Conservation (phyloP, 495 filamentous ascomycete species). For the Trichoderma virens region DNA sequence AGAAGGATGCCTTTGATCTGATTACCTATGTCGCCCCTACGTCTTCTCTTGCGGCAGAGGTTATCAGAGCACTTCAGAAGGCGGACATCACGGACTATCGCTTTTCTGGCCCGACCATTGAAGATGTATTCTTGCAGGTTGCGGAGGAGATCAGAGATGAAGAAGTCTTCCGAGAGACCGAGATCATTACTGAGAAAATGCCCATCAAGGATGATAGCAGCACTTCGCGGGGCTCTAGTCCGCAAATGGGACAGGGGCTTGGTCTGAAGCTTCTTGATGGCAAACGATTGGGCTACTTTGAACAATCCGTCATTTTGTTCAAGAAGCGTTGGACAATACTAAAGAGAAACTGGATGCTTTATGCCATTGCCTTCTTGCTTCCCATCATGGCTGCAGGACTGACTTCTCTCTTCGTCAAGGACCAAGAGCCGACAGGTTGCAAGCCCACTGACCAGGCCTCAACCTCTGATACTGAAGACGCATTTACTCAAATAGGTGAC, state of each 20-base stretch:
- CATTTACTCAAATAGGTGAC: slow-evolving; percentile 22
- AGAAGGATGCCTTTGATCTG: slow-evolving; percentile 56
- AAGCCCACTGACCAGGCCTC: slow-evolving; percentile 34
- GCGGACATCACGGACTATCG: slow-evolving; percentile 60
- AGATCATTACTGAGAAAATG: slow-evolving; percentile 21
- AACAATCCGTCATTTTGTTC: slow-evolving; percentile 67
- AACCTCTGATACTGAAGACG: slow-evolving; percentile 19
- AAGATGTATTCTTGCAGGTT: slow-evolving; percentile 78
- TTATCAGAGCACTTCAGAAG: slow-evolving; percentile 60
- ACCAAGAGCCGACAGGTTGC: slow-evolving; percentile 50
- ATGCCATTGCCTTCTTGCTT: slow-evolving; percentile 59
- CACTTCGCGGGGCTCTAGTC: slow-evolving; percentile 16
- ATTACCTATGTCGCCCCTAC: slow-evolving; percentile 60
- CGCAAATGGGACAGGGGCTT: not conserved
- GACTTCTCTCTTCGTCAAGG: slow-evolving; percentile 61
- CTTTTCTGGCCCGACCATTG: slow-evolving; percentile 76
- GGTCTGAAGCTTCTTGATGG: slow-evolving; percentile 59
- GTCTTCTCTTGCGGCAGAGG: slow-evolving; percentile 52
- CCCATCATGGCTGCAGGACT: slow-evolving; percentile 70
- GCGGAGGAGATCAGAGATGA: slow-evolving; percentile 57
- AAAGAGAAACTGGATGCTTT: slow-evolving; percentile 67
- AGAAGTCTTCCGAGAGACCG: slow-evolving; percentile 16
- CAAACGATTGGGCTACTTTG: slow-evolving; percentile 50
- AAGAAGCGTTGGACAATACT: slow-evolving; percentile 69
- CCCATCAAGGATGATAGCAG: slow-evolving; percentile 15